phyloP scores from a whole-genome alignment of 2,329 filamentous ascomycete genomes.

The Ceratocystis colombiana region DNA sequence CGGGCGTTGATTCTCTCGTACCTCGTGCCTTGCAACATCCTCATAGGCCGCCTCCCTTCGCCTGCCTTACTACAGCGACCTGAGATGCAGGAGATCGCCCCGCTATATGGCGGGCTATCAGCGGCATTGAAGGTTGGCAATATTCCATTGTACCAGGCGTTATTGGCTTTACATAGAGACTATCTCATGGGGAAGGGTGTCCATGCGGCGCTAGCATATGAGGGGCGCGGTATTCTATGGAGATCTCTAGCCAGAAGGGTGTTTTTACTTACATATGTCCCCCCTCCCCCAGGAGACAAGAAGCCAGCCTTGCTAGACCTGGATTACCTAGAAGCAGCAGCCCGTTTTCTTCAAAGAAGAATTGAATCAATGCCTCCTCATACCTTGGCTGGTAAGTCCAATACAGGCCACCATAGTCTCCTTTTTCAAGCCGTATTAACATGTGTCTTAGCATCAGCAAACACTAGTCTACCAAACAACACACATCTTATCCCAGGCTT shows the following conservation, averaged over 20 bases:
- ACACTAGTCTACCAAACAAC: constrained; percentile 22
- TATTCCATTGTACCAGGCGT: constrained; percentile 59
- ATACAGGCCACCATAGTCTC: neutral
- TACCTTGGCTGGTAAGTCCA: constrained; percentile 20
- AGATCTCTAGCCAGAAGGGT: constrained; percentile 66
- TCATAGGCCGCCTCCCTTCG: constrained; percentile 75
- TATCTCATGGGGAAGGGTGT: constrained; percentile 72
- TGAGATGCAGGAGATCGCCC: constrained; percentile 54
- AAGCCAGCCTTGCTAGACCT: constrained; percentile 68
- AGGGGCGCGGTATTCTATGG: constrained; percentile 75
- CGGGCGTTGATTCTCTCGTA: constrained; percentile 72
- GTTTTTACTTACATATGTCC: constrained; percentile 69
- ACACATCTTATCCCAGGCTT: constrained; percentile 18
- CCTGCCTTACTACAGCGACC: constrained; percentile 54
- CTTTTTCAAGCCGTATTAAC: constrained; percentile 12
- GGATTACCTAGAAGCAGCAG: constrained; percentile 53
- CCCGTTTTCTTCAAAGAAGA: constrained; percentile 54
- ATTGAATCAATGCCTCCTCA: constrained; percentile 40
- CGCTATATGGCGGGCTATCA: constrained; percentile 64
- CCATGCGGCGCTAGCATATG: constrained; percentile 62
- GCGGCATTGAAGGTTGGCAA: constrained; percentile 63
- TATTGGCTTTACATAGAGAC: constrained; percentile 52
- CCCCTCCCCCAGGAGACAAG: constrained; percentile 45
- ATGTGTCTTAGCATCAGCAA: constrained; percentile 16
- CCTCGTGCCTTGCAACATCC: constrained; percentile 70